Base-by-base conservation (phyloP, 768 basidiomycete genomes). In the Boletus edulis region DNA sequence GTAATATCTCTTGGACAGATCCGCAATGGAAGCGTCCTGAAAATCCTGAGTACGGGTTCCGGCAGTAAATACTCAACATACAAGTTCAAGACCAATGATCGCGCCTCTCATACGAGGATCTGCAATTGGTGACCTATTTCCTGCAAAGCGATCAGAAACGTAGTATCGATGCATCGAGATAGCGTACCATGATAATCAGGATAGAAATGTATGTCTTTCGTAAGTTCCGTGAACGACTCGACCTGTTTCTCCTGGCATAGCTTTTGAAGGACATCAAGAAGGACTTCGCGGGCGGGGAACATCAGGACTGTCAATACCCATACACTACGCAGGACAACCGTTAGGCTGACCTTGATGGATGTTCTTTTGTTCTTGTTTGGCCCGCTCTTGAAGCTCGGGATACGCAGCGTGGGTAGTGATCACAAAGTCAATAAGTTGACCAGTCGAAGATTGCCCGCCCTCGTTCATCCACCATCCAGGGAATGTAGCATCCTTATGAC, bases 381-480 rank as follows among this genome's bases (percentile, higher is more conserved):
- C 85, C 11, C 79, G 63, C 52, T 85, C 80, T 44, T 85, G 75
- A 22, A 97, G 83, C 54, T 84, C 79, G 10, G 78, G 69, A 62
- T 91, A 91, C 2, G 96, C 91, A 4, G 90, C 84, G 66, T 99
- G 97, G 0, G 91, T 98, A 11, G 85, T 91, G 55, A 98, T 81
- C 67, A 95, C 87, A 68, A 97, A 98, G 66, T 99, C 93, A 51
- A 99, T 94, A 10, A 98, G 80, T 86, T 68, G 48, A n/a, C 97
- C 97, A 0, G 97, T 99, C 1, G 94, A 95, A 9, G 94, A 97
- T 72, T 99, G 97, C 3, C 97, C 97, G 38, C 96, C 97, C 73
- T 99, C 97, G 65, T 95, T 99, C 94, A 98, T 97, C 97, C 96
- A 99, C 88, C 92, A 95, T 17, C 87, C 93, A 41, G 86, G 86